Evolutionary conservation across 2,329 filamentous ascomycete species (phyloP), one percentile per base, ranked within the genome.

Genomic region (Hypomyces rosellus): DNA sequence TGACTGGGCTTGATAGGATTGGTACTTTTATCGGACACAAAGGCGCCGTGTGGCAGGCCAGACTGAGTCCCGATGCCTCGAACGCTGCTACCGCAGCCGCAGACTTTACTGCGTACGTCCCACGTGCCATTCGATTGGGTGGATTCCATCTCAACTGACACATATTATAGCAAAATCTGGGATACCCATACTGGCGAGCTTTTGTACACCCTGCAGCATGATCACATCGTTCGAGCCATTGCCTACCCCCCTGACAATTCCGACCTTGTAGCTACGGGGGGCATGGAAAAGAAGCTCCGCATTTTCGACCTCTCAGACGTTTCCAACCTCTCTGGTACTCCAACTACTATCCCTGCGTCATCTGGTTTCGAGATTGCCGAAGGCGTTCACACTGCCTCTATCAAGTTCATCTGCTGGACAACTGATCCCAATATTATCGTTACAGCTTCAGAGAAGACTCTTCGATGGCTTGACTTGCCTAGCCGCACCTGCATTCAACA

Each of bases 21-120:
- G 93, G 93, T 45, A 97, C 93, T 36, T 97, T 97, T 66, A 86
- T 99, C 62, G 93, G 93, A 38, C 93, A 99, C 75, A 97, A 99
- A 72, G 93, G 93, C 55, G 93, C 93, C 36, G 92, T 97, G 53
- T 99, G 93, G 90, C 91, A 96, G 73, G 89, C 91, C 48, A 83
- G 91, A 60, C 78, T 99, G 34, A 96, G 90, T 48, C 84, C 88
- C 16, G 90, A 97, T 71, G 89, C 90, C 39, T 84, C 82, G 22
- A 85, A 90, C 44, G 92, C 93, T 51, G 93, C 91, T 9, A 97
- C 95, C 34, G 93, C 89, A 43, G 95, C 91, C 45, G 93, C 93
- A 46, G 93, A 99, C 68, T 99, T 99, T 68, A 93, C 89, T 51
- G 89, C 89, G 87, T 91, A 76, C 64, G 85, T 72, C 33, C 30